Evolutionary conservation across 768 basidiomycete genomes (phyloP).

Genomic region (Trichaptum fuscoviolaceum): DNA sequence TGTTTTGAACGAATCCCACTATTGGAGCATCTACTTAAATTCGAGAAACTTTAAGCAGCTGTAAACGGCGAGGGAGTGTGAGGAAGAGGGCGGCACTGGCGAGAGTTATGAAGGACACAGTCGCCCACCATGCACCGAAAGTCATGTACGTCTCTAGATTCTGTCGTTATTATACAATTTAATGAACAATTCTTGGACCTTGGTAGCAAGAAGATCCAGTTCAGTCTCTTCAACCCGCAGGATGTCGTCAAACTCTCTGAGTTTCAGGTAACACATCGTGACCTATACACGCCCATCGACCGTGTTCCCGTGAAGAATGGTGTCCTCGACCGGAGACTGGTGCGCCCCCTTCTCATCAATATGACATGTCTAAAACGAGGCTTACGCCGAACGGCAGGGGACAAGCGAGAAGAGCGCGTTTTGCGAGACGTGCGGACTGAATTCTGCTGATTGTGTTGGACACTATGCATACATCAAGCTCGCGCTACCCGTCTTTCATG

Average conservation of each 20-base stretch:
- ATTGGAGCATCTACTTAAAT: no score
- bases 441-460: constrained; percentile 91
- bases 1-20: no score
- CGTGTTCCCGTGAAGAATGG: constrained; percentile 87
- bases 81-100: no score
- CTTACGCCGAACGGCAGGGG: constrained; percentile 47
- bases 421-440: constrained; percentile 93
- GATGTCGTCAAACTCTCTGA: constrained; percentile 95
- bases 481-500: constrained; percentile 94
- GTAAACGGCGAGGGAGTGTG: no score
- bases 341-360: constrained; percentile 31
- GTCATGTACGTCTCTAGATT: constrained; percentile 55
- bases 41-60: no score
- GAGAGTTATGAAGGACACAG: constrained; percentile 67
- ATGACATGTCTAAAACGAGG: background rate
- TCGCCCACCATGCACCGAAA: constrained; percentile 75
- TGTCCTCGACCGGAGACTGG: constrained; percentile 87
- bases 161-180: background rate
- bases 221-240: constrained; percentile 88
- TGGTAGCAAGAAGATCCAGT: constrained; percentile 89
- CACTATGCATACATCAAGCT: constrained; percentile 99
- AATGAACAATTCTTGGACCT: constrained; percentile 4
- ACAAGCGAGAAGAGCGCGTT: constrained; percentile 89
- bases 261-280: constrained; percentile 91
- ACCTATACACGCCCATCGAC: constrained; percentile 82